A percentile compares a stretch with the other conserved stretches of the same genome.
phyloP scores from a whole-genome alignment of 1,284 basidiomycete species.

The Leccinum griseonigrum region DNA sequence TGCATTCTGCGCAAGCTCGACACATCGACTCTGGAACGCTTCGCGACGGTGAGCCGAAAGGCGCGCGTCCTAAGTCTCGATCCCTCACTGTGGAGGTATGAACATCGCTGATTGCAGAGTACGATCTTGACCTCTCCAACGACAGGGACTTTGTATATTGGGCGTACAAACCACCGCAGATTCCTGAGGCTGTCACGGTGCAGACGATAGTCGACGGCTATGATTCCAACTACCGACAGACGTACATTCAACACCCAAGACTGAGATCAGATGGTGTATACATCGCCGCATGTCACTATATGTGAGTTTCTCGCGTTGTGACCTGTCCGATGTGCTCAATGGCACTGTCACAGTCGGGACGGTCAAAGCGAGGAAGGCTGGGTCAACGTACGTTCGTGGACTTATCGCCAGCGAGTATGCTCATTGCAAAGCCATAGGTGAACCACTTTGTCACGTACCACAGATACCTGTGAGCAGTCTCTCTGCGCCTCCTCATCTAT shows the following conservation, averaged over 20 bases:
- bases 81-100: constrained; percentile 73
- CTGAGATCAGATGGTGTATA: constrained; percentile 85
- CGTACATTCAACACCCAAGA: constrained; percentile 81
- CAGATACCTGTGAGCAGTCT: constrained; percentile 65
- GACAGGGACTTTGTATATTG: constrained; percentile 50
- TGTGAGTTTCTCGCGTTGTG: constrained; percentile 41
- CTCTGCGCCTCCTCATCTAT: not conserved
- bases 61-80: constrained; percentile 71
- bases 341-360: constrained; percentile 50
- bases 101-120: constrained; percentile 4
- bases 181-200: constrained; percentile 47
- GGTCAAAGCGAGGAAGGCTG: constrained; percentile 80
- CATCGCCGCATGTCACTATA: constrained; percentile 86
- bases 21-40: constrained; percentile 69
- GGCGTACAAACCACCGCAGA: constrained; percentile 74
- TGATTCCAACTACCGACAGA: constrained; percentile 64
- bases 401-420: not conserved
- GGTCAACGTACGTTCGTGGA: constrained; percentile 63
- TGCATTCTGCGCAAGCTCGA: constrained; percentile 64
- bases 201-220: constrained; percentile 50
- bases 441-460: constrained; percentile 80
- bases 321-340: not conserved
- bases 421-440: constrained; percentile 40
- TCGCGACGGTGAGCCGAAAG: constrained; percentile 69
- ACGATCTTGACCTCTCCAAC: constrained; percentile 11